Conservation (phyloP, 345 rosid species). For the Hibiscus mutabilis region DNA sequence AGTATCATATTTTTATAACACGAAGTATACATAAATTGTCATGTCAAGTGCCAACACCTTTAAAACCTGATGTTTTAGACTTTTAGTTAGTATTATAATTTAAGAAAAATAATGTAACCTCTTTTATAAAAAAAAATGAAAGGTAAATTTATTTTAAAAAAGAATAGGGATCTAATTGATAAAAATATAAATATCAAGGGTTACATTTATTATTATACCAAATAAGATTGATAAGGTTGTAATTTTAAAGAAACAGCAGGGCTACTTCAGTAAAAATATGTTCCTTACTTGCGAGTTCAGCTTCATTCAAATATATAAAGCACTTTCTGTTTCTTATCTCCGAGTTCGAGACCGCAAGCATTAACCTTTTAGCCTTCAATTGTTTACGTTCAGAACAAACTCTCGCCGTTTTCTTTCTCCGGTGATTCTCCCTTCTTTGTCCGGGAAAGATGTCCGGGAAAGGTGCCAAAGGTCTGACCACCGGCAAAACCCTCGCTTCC, state of each 20-base stretch:
- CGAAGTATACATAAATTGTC: too few relatives aligned
- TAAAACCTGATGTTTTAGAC: too few relatives aligned
- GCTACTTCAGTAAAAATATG: not conserved
- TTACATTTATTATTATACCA: too few relatives aligned
- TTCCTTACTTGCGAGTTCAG: too few relatives aligned
- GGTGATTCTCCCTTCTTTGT: not conserved
- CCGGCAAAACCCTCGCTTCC: slow-evolving; percentile 31
- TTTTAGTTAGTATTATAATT: too few relatives aligned
- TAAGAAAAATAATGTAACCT: too few relatives aligned
- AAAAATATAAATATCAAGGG: too few relatives aligned
- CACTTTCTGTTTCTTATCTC: not conserved
- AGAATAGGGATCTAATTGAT: too few relatives aligned
- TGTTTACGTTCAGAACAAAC: not conserved
- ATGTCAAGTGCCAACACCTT: too few relatives aligned
- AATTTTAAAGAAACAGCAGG: not conserved
- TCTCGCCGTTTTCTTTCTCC: not conserved
- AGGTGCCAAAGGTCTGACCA: slow-evolving; percentile 56
- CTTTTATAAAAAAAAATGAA: too few relatives aligned
- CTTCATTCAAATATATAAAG: not conserved
- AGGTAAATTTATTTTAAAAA: too few relatives aligned
- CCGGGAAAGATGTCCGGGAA: slow-evolving; percentile 45
- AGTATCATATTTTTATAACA: too few relatives aligned
- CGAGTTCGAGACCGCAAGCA: not conserved
- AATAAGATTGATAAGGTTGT: not conserved
- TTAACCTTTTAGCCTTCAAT: not conserved